phyloP scores from a whole-genome alignment of 768 basidiomycete genomes.

The Kwoniella mangroviensis region DNA sequence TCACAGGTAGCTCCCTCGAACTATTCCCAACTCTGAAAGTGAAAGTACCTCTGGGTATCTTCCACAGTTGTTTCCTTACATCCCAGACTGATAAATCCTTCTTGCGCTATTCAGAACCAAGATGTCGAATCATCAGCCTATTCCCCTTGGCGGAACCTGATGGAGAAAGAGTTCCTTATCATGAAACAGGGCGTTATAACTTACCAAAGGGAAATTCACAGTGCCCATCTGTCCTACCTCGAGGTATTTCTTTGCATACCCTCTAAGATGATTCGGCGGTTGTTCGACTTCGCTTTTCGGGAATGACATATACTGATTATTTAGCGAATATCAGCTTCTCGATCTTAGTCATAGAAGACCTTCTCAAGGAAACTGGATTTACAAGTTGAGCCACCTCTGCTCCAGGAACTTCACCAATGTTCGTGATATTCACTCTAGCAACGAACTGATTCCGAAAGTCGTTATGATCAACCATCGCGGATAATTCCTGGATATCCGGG shows the following conservation, averaged over 20 bases:
- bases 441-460: slow-evolving; percentile 33
- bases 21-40: slow-evolving; percentile 66
- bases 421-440: slow-evolving; percentile 54
- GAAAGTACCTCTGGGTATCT: slow-evolving; percentile 69
- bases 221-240: slow-evolving; percentile 41
- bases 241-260: slow-evolving; percentile 54
- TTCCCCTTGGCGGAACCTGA: neutral
- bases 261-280: slow-evolving; percentile 54
- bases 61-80: slow-evolving; percentile 74
- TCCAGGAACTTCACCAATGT: slow-evolving; percentile 54
- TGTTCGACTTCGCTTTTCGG: slow-evolving; percentile 47
- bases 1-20: slow-evolving; percentile 39
- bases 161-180: neutral
- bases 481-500: no score
- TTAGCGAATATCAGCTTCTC: neutral
- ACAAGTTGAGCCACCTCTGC: slow-evolving; percentile 59
- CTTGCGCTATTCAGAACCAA: slow-evolving; percentile 34
- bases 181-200: slow-evolving; percentile 9
- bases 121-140: slow-evolving; percentile 12
- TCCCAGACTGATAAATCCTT: slow-evolving; percentile 68
- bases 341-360: neutral
- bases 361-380: slow-evolving; percentile 19
- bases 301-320: slow-evolving; percentile 51
- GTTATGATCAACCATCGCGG: neutral
- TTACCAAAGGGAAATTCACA: slow-evolving; percentile 50